Base-by-base conservation (phyloP, 345 rosid genomes). In the Salix purpurea region DNA sequence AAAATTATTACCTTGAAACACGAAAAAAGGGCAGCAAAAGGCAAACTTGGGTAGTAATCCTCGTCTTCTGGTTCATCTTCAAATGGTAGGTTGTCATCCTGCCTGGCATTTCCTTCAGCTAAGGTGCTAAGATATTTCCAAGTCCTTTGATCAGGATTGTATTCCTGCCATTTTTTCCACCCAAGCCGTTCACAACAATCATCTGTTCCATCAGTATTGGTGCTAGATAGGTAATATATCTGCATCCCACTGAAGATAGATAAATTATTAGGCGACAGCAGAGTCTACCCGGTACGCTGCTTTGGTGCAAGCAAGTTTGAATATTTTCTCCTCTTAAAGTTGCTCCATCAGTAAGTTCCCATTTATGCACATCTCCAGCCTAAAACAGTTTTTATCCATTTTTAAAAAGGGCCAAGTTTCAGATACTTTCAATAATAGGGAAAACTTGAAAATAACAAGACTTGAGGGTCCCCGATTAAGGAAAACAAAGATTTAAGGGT, bases 31-130 rank as follows among this genome's bases (percentile, higher is more conserved):
- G 96, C 94, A 70, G 98, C 92, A 83, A 96, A 96, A 73, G 98
- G 98, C 89, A 96, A 84, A 85, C 98, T 93, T 65, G 97, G 93
- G 75, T 87, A 91, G 69, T 90, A 93, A 84, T 93, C 96, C 80
- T 90, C 93, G 71, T 96, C 98, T 82, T 88, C 94, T 10, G 87
- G 84, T 72, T 96, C 99, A 83, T 96, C 97, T 81, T 92, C 99
- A 69, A 86, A 80, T 58, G 89, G 89, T 2, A 76, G 83, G 76
- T 36, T 44, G 37, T 82, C 82, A 37, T 85, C 90, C 67, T 78
- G 73, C 70, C 50, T 54, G 62, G 68, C 62, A 24, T 76, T 81
- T 77, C 89, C 88, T 61, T 90, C 94, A 75, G 92, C 92, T 65
- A 88, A 87, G 77, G 84, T 69, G 65, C 86, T 83, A 74, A 96